Evolutionary conservation across 768 basidiomycete genomes (phyloP).

Genomic region (Podaxis sp.): DNA sequence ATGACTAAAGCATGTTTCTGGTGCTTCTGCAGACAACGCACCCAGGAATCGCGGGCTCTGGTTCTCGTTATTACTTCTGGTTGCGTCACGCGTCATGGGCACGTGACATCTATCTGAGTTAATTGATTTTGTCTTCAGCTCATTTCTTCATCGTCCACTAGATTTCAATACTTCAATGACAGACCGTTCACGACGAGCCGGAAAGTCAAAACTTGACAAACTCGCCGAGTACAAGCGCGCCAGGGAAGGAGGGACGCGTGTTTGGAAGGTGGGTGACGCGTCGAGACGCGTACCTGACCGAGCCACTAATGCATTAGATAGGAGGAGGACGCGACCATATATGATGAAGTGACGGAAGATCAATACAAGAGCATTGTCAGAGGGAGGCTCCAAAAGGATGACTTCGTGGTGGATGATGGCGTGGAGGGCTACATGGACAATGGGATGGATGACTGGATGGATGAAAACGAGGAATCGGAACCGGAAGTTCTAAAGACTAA

Average conservation of each 20-base stretch:
- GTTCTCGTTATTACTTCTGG: no score
- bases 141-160: neutral
- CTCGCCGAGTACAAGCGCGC: constrained; percentile 60
- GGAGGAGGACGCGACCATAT: constrained; percentile 67
- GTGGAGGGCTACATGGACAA: constrained; percentile 91
- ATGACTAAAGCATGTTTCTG: no score
- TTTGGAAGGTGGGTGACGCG: constrained; percentile 49
- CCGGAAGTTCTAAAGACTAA: constrained; percentile 50
- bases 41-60: no score
- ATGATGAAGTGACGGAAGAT: constrained; percentile 88
- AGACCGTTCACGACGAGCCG: constrained; percentile 41
- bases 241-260: constrained; percentile 56
- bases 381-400: constrained; percentile 78
- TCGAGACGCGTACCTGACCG: constrained; percentile 3
- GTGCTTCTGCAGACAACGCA: no score
- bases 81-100: no score
- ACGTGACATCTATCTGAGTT: neutral
- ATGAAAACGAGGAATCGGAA: constrained; percentile 46
- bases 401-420: constrained; percentile 96
- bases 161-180: constrained; percentile 31
- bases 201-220: constrained; percentile 40
- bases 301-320: constrained; percentile 16
- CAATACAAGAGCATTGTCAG: constrained; percentile 86
- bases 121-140: neutral
- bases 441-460: constrained; percentile 93